A percentile compares a stretch with the other conserved stretches of the same genome.
These are phyloP conservation scores for Lepidium aucheri DNA, from an alignment of 345 rosid genomes.

Conservation along the genomic window DNA sequence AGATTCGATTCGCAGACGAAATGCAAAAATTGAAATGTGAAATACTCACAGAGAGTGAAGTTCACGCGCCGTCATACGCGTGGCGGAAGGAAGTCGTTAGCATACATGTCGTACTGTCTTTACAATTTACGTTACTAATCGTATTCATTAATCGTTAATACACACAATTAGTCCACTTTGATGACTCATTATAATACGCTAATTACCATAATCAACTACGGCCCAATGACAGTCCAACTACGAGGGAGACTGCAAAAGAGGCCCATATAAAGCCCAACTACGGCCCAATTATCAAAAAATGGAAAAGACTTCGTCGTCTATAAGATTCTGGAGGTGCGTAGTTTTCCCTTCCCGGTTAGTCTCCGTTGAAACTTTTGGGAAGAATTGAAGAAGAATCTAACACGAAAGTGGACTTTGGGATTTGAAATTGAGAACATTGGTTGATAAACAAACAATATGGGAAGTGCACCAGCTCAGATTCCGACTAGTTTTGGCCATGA, in stretches of 20 bases:
- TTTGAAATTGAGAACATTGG: background rate
- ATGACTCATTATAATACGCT: too few relatives aligned
- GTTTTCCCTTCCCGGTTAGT: background rate
- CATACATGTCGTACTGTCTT: slow-evolving; percentile 1
- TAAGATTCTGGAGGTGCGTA: background rate
- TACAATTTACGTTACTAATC: background rate
- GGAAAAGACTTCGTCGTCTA: background rate
- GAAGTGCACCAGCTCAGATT: slow-evolving; percentile 63
- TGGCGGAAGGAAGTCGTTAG: slow-evolving; percentile 17
- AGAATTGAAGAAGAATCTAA: background rate
- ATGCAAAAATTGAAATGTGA: background rate
- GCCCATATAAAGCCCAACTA: background rate
- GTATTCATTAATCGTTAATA: too few relatives aligned
- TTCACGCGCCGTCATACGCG: slow-evolving; percentile 26
- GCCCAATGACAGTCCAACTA: too few relatives aligned
- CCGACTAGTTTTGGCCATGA: slow-evolving; percentile 87
- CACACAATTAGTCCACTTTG: too few relatives aligned
- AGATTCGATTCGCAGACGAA: background rate
- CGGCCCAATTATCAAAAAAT: background rate
- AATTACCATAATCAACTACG: too few relatives aligned
- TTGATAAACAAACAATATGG: slow-evolving; percentile 26
- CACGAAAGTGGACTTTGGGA: background rate
- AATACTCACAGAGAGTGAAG: background rate
- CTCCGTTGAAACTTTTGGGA: background rate
- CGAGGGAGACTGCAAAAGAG: too few relatives aligned